These are phyloP conservation scores for Ogataea siamensis DNA, from an alignment of 805 yeast genomes.

Conservation along the genomic window DNA sequence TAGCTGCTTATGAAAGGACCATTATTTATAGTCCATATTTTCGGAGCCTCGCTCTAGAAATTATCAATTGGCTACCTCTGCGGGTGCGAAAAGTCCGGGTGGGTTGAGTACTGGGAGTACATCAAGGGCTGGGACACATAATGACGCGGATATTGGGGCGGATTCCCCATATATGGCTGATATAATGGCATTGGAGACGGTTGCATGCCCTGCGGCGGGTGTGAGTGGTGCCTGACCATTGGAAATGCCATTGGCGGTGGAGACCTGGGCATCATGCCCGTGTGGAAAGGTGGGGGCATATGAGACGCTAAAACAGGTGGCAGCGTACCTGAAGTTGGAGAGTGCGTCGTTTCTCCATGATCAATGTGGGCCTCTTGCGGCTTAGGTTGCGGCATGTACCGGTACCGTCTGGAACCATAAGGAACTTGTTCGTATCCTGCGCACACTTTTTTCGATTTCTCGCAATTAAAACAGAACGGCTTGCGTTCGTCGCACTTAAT, in stretches of 20 bases:
- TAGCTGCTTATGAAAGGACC: neutral
- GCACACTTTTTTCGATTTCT: slow-evolving; percentile 60
- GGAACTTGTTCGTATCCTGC: slow-evolving; percentile 58
- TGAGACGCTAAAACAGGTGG: neutral
- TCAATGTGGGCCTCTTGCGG: slow-evolving; percentile 21
- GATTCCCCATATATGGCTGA: slow-evolving; percentile 6
- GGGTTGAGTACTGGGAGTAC: slow-evolving; percentile 6
- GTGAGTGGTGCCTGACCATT: slow-evolving; percentile 7
- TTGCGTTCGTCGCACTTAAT: slow-evolving; percentile 76
- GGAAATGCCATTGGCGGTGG: slow-evolving; percentile 7
- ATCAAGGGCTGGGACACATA: slow-evolving; percentile 6
- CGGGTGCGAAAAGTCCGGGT: slow-evolving; percentile 1
- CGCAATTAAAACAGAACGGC: slow-evolving; percentile 68
- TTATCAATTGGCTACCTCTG: neutral
- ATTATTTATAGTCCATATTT: neutral
- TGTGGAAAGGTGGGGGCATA: slow-evolving; percentile 3
- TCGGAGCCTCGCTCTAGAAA: neutral
- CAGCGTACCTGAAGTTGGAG: slow-evolving; percentile 7
- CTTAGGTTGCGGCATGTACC: slow-evolving; percentile 26
- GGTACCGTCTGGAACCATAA: slow-evolving; percentile 29
- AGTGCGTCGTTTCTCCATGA: slow-evolving; percentile 12
- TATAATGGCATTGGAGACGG: slow-evolving; percentile 1
- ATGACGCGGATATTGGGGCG: slow-evolving; percentile 11
- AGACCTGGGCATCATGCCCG: slow-evolving; percentile 8
- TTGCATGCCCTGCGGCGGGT: slow-evolving; percentile 6